A percentile compares a stretch with the other conserved stretches of the same genome.
These are phyloP conservation scores for Macrotyloma uniflorum DNA, from an alignment of 306 rosid species.

Conservation along the genomic window DNA sequence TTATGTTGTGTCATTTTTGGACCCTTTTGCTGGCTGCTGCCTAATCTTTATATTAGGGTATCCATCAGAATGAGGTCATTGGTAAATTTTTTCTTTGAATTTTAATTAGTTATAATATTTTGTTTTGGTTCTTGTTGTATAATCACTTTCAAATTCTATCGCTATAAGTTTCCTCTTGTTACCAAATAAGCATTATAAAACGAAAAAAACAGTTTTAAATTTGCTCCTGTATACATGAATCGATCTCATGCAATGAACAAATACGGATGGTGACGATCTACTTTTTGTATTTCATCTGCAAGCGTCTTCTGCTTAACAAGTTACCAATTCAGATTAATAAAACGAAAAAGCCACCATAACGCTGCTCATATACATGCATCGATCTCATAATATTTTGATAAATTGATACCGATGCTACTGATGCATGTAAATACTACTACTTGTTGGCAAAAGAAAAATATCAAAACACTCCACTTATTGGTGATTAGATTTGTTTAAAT, in stretches of 20 bases:
- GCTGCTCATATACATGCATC: constrained; percentile 11
- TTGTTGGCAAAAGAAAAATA: constrained; percentile 9
- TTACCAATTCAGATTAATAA: constrained; percentile 3
- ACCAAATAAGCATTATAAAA: background rate
- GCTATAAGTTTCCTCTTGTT: background rate
- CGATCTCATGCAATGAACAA: constrained; percentile 15
- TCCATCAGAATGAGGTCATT: constrained; percentile 21
- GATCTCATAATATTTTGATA: background rate
- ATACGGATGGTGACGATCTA: background rate
- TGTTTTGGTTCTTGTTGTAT: constrained; percentile 23
- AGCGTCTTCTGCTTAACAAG: background rate
- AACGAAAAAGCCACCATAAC: background rate
- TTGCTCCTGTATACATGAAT: background rate
- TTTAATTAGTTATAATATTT: background rate
- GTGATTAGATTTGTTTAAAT: background rate
- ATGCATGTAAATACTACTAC: background rate
- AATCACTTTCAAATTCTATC: constrained; percentile 17
- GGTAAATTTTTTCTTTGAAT: constrained; percentile 28
- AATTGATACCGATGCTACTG: background rate
- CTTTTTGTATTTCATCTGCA: background rate
- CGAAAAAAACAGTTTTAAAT: background rate
- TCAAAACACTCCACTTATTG: background rate
- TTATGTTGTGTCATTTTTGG: constrained; percentile 31
- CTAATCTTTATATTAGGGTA: constrained; percentile 36
- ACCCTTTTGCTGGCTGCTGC: constrained; percentile 35